Base-by-base conservation (phyloP, 1,284 basidiomycete species). In the Singerocomus inundabilis region DNA sequence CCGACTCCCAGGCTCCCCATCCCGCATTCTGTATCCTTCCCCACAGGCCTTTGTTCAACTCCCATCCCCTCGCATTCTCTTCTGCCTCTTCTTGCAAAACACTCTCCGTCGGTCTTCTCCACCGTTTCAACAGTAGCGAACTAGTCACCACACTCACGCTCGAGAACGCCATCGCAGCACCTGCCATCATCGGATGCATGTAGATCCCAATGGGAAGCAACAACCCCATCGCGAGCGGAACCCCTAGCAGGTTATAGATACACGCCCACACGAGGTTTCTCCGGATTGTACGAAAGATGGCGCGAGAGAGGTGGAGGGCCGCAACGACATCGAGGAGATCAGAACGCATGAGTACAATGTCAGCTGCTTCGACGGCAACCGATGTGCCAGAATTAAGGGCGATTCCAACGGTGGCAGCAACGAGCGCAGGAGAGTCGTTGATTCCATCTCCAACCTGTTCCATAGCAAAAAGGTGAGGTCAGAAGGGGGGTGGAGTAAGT, bases 161-260 rank as follows among this genome's bases (percentile, higher is more conserved):
- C 43, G 91, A 95, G 69, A 92, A 95, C 16, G 97, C 96, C 97
- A 99, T 99, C 21, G 96, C 95, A 1, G 87, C 91, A 10, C 93
- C 96, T 0, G 97, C 95, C 75, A 95, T 86, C 96, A 99, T 99
- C 3, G 97, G 97, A 62, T 96, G 97, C 64, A 99, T 81, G 69
- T 94, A 92, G 32, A 95, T 62, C 7, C 93, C 93, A 72, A 93
- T 83, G 0, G 97, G 97, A 13, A 99, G 75, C 70, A 99, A 86
- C 43, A 98, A 58, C 38, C 97, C 97, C 97, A 99, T 99, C 12
- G 97, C 97, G 33, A 99, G 81, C n/a, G 97, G 97, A 50, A 99
- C 95, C 56, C 95, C 92, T 53, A 98, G 71, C 24, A 97, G 61
- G 67, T 99, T 98, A 76, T 99, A 98, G 48, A 91, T 76, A 67